Evolutionary conservation across 208 protist genomes (phyloP).

Genomic region (Borovskyia barvae): DNA sequence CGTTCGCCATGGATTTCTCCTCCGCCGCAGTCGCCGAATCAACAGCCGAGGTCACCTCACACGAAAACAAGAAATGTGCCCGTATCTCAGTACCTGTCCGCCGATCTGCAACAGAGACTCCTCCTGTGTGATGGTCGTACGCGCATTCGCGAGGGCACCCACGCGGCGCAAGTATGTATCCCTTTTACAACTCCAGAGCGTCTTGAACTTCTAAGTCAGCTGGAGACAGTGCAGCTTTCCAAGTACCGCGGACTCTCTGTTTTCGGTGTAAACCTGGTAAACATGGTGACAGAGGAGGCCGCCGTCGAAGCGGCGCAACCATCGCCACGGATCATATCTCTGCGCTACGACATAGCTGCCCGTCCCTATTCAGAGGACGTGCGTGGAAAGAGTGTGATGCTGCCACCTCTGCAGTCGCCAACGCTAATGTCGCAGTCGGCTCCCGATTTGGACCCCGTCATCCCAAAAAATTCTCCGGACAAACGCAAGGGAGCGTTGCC

Average conservation of each 20-base stretch:
- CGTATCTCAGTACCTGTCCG: slow-evolving; percentile 19
- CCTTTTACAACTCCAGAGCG: slow-evolving; percentile 72
- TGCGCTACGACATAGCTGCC: slow-evolving; percentile 48
- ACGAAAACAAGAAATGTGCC: too few species aligned
- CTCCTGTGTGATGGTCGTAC: slow-evolving; percentile 29
- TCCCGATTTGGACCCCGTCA: too few species aligned
- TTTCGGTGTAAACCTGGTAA: slow-evolving; percentile 58
- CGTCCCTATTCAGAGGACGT: slow-evolving; percentile 32
- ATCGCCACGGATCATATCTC: slow-evolving; percentile 39
- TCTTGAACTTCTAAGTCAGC: slow-evolving; percentile 44
- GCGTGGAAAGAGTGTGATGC: slow-evolving; percentile 23
- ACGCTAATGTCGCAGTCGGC: too few species aligned
- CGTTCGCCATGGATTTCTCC: too few species aligned
- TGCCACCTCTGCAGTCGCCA: slow-evolving; percentile 6
- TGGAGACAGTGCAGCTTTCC: slow-evolving; percentile 53
- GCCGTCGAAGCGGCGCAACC: slow-evolving; percentile 24
- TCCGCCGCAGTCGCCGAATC: too few species aligned
- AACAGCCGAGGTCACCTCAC: too few species aligned
- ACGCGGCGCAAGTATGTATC: slow-evolving; percentile 38
- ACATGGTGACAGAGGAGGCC: slow-evolving; percentile 57
- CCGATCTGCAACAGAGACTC: slow-evolving; percentile 20
- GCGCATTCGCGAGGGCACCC: slow-evolving; percentile 18
- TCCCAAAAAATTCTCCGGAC: background rate
- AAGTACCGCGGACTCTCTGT: slow-evolving; percentile 43
- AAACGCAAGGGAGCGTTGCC: too few species aligned